A percentile compares a stretch with the other conserved stretches of the same genome.
Conservation (phyloP, 2,329 filamentous ascomycete genomes). For the Neofusicoccum sp. region DNA sequence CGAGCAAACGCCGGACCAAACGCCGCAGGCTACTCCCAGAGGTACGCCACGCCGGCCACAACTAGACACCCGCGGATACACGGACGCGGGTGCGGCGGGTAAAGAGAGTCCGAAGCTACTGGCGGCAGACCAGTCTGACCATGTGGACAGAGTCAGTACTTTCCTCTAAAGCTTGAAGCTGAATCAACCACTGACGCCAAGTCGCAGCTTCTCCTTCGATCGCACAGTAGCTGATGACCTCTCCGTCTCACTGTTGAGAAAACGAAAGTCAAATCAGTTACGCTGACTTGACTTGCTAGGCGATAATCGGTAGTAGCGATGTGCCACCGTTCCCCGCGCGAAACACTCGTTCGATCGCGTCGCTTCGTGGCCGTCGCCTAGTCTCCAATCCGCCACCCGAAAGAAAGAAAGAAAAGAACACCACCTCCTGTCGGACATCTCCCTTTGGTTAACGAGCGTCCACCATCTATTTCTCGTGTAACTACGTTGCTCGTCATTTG, state of each 20-base stretch:
- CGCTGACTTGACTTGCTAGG: slow-evolving; percentile 16
- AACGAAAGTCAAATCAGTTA: slow-evolving; percentile 17
- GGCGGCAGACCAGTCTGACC: slow-evolving; percentile 61
- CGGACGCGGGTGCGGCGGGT: slow-evolving; percentile 63
- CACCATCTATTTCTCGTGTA: slow-evolving; percentile 16
- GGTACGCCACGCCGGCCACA: slow-evolving; percentile 46
- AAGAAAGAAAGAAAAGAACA: background rate
- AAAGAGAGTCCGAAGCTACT: slow-evolving; percentile 63
- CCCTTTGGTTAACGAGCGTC: slow-evolving; percentile 3
- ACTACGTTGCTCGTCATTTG: slow-evolving; percentile 11
- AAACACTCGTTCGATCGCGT: background rate
- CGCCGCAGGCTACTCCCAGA: slow-evolving; percentile 18
- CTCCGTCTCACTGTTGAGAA: slow-evolving; percentile 16
- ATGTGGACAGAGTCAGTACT: slow-evolving; percentile 53
- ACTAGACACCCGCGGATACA: slow-evolving; percentile 65
- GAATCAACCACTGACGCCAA: slow-evolving; percentile 12
- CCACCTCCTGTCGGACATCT: background rate
- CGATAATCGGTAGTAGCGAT: slow-evolving; percentile 6
- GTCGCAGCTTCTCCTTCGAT: slow-evolving; percentile 44
- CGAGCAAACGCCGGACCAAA: slow-evolving; percentile 22
- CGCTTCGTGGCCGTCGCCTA: background rate
- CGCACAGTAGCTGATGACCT: slow-evolving; percentile 47
- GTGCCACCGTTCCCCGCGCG: background rate
- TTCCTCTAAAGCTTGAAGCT: slow-evolving; percentile 19
- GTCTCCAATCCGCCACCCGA: background rate